Evolutionary conservation across 2,329 filamentous ascomycete species (phyloP), one percentile per base, ranked within the genome.

Genomic region (Torrubiellomyces zombiae): DNA sequence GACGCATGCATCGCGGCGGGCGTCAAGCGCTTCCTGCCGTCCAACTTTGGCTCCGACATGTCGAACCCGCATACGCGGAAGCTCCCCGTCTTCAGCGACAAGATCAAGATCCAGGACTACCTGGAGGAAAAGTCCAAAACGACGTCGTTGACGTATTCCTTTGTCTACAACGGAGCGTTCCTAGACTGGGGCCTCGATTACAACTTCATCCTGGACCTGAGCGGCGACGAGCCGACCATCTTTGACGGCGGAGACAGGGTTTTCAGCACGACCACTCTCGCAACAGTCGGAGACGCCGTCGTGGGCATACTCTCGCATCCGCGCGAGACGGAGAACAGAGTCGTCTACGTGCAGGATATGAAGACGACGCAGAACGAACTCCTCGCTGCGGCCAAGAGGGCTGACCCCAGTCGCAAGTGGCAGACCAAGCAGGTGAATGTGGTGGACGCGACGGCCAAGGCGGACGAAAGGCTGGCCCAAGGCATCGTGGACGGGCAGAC

Each of bases 21-120:
- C 5, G 67, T 76, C 1, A 56, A 68, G 39, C 58, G 67, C 9
- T 70, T 74, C 48, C 45, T 76, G 16, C 68, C 70, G 3, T 63
- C 63, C 3, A 69, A 75, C 31, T 76, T 60, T 24, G 55, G 54
- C 17, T 37, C 40, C 21, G 43, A 57, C 47, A 28, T 48, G 7
- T 18, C 26, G 11, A 28, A 43, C 12, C 44, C 44, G 6, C 40
- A 55, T 26, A 35, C 44, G 23, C 33, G 50, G 27, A 24, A 44
- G 3, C 53, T 75, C 1, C 59, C 67, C 2, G 38, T 69, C 2
- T 71, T 67, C 29, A 43, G 40, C 2, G 43, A 44, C 31, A 77
- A 77, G 42, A 23, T 58, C 13, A 39, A 48, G 7, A 32, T 53
- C 3, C 40, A 50, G 22, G 46, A 58, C 4, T 43, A 53, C 27